A percentile compares a stretch with the other conserved stretches of the same genome.
Conservation (phyloP, 1,139 yeast species). For the Saccharomyces hybrid region DNA sequence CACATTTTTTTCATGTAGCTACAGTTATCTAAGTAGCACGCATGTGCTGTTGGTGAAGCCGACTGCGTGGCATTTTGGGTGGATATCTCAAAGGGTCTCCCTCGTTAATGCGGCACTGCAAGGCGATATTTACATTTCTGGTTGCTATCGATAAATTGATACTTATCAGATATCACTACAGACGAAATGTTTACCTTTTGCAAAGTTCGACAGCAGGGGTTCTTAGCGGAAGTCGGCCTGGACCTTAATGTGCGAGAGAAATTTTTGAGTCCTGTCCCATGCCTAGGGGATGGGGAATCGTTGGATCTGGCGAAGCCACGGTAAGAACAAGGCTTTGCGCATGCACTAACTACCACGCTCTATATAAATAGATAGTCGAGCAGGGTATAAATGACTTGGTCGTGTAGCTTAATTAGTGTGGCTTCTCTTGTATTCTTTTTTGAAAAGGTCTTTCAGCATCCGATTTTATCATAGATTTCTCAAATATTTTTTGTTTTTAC, state of each 20-base stretch:
- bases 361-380: not conserved
- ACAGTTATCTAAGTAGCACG: not conserved
- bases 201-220: not conserved
- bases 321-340: not conserved
- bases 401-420: not conserved
- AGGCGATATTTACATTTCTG: not conserved
- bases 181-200: not conserved
- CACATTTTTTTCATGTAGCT: not conserved
- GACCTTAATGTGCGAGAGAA: not conserved
- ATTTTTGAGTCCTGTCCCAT: not conserved
- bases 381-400: not conserved
- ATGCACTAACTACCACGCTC: not conserved
- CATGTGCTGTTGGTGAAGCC: not conserved
- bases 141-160: not conserved
- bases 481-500: not conserved
- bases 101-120: not conserved
- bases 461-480: not conserved
- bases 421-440: not conserved
- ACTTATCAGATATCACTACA: not conserved
- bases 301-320: not conserved
- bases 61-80: not conserved
- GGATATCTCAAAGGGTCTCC: not conserved
- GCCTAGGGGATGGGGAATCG: not conserved
- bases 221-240: not conserved
- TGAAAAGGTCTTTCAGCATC: not conserved